Percentiles rank a stretch among this genome's conserved stretches.
phyloP scores from a whole-genome alignment of 768 basidiomycete genomes.

The Pulveroboletus sp. region DNA sequence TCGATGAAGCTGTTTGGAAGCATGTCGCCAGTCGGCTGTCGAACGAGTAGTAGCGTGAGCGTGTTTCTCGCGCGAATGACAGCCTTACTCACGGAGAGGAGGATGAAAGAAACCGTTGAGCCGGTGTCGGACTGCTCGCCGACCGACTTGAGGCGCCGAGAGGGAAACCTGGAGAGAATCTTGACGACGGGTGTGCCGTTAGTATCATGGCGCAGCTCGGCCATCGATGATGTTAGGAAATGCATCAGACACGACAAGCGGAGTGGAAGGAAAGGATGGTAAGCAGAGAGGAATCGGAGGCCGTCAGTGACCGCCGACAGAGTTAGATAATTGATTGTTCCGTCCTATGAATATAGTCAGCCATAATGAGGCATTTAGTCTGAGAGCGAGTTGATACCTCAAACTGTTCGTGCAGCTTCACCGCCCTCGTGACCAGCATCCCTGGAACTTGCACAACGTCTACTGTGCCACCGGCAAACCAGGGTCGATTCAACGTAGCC shows the following conservation, averaged over 20 bases:
- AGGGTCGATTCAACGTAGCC: slow-evolving; percentile 57
- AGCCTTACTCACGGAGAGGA: slow-evolving; percentile 50
- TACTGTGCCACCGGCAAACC: slow-evolving; percentile 84
- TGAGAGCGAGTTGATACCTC: slow-evolving; percentile 46
- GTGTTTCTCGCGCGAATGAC: not conserved
- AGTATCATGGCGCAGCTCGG: slow-evolving; percentile 54
- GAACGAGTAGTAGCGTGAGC: not conserved
- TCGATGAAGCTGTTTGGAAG: slow-evolving; percentile 73
- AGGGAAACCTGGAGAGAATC: slow-evolving; percentile 62
- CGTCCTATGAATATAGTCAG: slow-evolving; percentile 49
- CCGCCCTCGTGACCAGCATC: slow-evolving; percentile 54
- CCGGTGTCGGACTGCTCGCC: slow-evolving; percentile 66
- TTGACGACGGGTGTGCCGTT: slow-evolving; percentile 57
- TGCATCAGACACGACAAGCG: slow-evolving; percentile 67
- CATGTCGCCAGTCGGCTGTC: slow-evolving; percentile 60
- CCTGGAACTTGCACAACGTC: slow-evolving; percentile 83
- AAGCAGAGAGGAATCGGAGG: slow-evolving; percentile 69
- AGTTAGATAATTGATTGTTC: slow-evolving; percentile 78
- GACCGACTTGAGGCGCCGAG: slow-evolving; percentile 46
- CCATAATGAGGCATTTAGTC: not conserved
- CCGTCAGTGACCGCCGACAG: slow-evolving; percentile 77
- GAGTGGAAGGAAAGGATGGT: slow-evolving; percentile 73
- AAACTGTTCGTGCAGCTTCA: slow-evolving; percentile 64
- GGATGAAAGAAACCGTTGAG: slow-evolving; percentile 57
- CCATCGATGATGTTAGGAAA: slow-evolving; percentile 54